Base-by-base conservation (phyloP, 176 grass and related monocot species). In the Oryza australiensis region DNA sequence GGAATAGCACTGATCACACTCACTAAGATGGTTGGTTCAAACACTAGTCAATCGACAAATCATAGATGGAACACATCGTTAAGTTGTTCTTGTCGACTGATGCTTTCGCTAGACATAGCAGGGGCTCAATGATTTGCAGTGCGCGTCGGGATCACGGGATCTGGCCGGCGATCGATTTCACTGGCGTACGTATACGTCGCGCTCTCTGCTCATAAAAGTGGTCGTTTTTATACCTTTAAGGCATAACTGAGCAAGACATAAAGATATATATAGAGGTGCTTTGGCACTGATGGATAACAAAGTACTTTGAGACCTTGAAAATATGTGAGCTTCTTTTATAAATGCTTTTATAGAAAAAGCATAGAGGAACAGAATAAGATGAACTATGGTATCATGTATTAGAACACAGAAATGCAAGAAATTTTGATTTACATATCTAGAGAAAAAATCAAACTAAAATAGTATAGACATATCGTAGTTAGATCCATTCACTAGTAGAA, bases 11-110 rank as follows among this genome's bases (percentile, higher is more conserved):
- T 46, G 43, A 46, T 14, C 43, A 14, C 1, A 53, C 18, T 53
- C 51, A 85, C 37, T 6, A 15, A 68, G 33, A 62, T 81, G 38
- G 70, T 64, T 87, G 29, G 78, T 70, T 32, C 85, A 76, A 70
- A 60, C 79, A 87, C 85, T 65, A 72, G 71, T 71, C 85, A 18
- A 64, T 30, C 49, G 38, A 29, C 12, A 62, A 66, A 80, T 68
- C 28, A 68, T 68, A 4, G 10, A 66, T 32, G 11, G 24, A 24
- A 2, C 22, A 18, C 7, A 27, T 8, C 1, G 14, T 16, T 16
- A 16, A 27, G 53, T 7, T 51, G 45, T 10, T 85, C 30, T 12
- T 2, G 69, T 66, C 75, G 68, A 59, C 0, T 1, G 18, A 2
- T 22, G 22, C 55, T 22, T 51, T 34, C 7, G 32, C 23, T 40